A percentile compares a stretch with the other conserved stretches of the same genome.
These are phyloP conservation scores for Gastrolobium villosum DNA, from an alignment of 306 rosid species.

Conservation along the genomic window DNA sequence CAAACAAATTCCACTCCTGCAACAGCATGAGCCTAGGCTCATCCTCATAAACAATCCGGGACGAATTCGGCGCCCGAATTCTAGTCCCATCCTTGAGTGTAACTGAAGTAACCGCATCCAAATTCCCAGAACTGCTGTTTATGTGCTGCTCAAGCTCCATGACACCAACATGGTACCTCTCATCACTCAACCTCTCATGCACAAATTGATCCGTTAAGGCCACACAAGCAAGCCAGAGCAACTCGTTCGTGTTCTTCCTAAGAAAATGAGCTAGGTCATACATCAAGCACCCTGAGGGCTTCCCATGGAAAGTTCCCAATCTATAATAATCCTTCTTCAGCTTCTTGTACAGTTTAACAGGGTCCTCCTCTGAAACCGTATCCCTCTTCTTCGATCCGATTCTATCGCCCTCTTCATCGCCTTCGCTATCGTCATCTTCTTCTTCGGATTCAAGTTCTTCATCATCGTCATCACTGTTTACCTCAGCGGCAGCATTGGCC, in stretches of 20 bases:
- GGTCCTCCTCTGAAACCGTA: slow-evolving; percentile 64
- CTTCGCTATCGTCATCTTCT: neutral
- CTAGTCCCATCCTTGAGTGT: slow-evolving; percentile 91
- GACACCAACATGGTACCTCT: slow-evolving; percentile 90
- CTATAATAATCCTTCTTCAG: slow-evolving; percentile 75
- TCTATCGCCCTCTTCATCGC: slow-evolving; percentile 47
- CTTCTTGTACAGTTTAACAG: slow-evolving; percentile 65
- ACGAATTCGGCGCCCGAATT: slow-evolving; percentile 73
- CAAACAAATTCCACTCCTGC: slow-evolving; percentile 93
- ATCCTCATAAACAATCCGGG: slow-evolving; percentile 86
- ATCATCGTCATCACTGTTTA: neutral
- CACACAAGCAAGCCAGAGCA: slow-evolving; percentile 91
- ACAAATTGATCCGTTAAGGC: slow-evolving; percentile 92
- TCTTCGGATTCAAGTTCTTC: slow-evolving; percentile 6
- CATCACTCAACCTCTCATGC: slow-evolving; percentile 90
- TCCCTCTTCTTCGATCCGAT: slow-evolving; percentile 65
- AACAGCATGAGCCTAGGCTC: slow-evolving; percentile 92
- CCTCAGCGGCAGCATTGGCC: slow-evolving; percentile 69
- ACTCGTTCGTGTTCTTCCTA: slow-evolving; percentile 87
- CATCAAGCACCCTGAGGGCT: slow-evolving; percentile 96
- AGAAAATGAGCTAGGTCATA: slow-evolving; percentile 83
- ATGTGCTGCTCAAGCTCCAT: slow-evolving; percentile 95
- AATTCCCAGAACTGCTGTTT: slow-evolving; percentile 82
- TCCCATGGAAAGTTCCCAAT: slow-evolving; percentile 93
- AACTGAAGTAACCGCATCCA: slow-evolving; percentile 79